phyloP scores from a whole-genome alignment of 1,284 basidiomycete genomes.

The Thecaphora frezii region DNA sequence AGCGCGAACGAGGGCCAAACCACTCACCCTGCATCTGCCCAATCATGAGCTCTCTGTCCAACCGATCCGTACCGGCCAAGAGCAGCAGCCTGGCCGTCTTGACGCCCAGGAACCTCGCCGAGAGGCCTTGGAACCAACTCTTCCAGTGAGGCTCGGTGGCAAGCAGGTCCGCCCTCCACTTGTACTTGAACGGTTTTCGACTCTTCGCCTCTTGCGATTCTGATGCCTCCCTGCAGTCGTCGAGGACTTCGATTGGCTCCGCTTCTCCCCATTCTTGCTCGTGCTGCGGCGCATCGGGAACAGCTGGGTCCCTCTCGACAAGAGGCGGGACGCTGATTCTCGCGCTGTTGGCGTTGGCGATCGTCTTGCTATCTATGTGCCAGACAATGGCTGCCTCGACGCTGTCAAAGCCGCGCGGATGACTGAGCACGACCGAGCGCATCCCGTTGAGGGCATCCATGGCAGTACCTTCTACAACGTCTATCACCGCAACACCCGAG shows the following conservation, averaged over 20 bases:
- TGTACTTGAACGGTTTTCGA: conserved; percentile 29
- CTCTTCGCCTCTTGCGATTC: neutral
- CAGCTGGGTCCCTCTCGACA: conserved; percentile 24
- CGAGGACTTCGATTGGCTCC: conserved; percentile 16
- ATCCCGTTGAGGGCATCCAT: conserved; percentile 87
- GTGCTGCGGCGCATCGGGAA: neutral
- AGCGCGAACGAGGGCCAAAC: neutral
- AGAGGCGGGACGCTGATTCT: conserved; percentile 52
- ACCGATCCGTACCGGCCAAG: conserved; percentile 85
- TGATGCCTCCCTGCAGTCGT: neutral
- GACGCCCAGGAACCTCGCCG: conserved; percentile 73
- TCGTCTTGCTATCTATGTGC: conserved; percentile 69
- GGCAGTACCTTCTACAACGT: conserved; percentile 97
- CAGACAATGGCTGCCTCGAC: conserved; percentile 85
- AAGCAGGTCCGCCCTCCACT: conserved; percentile 82
- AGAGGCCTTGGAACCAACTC: conserved; percentile 88
- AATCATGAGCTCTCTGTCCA: conserved; percentile 92
- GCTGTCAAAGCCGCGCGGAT: conserved; percentile 80
- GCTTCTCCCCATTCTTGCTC: conserved; percentile 11
- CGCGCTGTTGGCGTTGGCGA: conserved; percentile 52
- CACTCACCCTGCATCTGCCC: conserved; percentile 76
- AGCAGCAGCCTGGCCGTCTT: conserved; percentile 81
- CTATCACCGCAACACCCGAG: conserved; percentile 82
- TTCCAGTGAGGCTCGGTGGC: conserved; percentile 88
- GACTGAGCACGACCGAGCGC: conserved; percentile 79